Base-by-base conservation (phyloP, 1,284 basidiomycete species). In the Malassezia pachydermatis region DNA sequence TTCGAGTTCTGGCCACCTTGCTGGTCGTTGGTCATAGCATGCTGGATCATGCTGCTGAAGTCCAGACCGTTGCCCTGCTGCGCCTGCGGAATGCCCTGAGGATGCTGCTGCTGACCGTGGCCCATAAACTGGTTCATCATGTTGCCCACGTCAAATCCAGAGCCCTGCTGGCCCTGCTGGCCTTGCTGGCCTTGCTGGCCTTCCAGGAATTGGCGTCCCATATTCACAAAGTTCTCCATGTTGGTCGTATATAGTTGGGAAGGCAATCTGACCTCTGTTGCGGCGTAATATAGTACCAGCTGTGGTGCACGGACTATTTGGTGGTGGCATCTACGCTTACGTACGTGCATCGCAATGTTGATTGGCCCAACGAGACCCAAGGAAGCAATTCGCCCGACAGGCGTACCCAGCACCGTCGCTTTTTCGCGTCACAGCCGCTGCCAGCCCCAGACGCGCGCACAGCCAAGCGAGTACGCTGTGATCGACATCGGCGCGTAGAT, bases 191-290 rank as follows among this genome's bases (percentile, higher is more conserved):
- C 32, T 14, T 36, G 27, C 33, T 51, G 49, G 42, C 32, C 32
- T 16, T 46, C 37, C 44, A 52, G 35, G 41, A 47, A 52, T 16
- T 52, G 33, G 25, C 30, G 22, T 19, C 50, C 50, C 44, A 52
- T 47, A 22, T 47, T 46, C 28, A 52, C 50, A 33, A 52, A 52
- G 50, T 52, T 52, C 39, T 52, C 50, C 50, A 52, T 52, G 33
- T 10, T 52, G 38, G 14, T 34, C 7, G 17, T n/a, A n/a, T n/a
- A n/a, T n/a, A n/a, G n/a, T n/a, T n/a, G n/a, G n/a, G n/a, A n/a
- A n/a, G n/a, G n/a, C n/a, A n/a, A n/a, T n/a, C n/a, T n/a, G n/a
- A n/a, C n/a, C n/a, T n/a, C n/a, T n/a, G n/a, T n/a, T n/a, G n/a
- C n/a, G n/a, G n/a, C n/a, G n/a, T n/a, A n/a, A n/a, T n/a, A n/a